phyloP scores from a whole-genome alignment of 306 rosid genomes.

The Begonia peltatifolia region DNA sequence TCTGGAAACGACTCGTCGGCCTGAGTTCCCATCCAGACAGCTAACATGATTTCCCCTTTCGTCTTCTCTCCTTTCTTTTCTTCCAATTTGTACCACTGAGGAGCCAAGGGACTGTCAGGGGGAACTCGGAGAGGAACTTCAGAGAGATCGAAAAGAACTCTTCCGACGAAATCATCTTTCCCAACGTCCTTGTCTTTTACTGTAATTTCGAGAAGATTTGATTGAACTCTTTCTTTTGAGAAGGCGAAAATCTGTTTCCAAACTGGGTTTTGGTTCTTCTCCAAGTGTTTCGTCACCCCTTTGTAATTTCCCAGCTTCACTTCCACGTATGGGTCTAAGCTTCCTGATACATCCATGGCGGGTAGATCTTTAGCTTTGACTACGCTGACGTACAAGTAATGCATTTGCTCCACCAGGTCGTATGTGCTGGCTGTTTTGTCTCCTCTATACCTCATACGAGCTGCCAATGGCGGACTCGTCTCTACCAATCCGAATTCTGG shows the following conservation, averaged over 20 bases:
- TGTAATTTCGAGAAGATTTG: conserved; percentile 58
- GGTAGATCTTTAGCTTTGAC: conserved; percentile 89
- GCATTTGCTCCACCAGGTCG: conserved; percentile 88
- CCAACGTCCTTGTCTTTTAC: conserved; percentile 72
- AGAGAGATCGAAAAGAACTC: conserved; percentile 34
- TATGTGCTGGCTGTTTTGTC: conserved; percentile 70
- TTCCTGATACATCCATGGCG: conserved; percentile 72
- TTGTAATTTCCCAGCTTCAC: conserved; percentile 85
- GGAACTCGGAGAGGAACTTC: conserved; percentile 68
- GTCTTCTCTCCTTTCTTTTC: conserved; percentile 47
- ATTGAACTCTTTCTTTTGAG: conserved; percentile 60
- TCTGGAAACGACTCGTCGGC: conserved; percentile 89
- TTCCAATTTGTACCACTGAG: conserved; percentile 81
- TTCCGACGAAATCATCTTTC: conserved; percentile 90
- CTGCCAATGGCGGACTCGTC: conserved; percentile 83
- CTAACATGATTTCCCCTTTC: conserved; percentile 80
- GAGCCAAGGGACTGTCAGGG: conserved; percentile 97
- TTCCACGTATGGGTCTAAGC: conserved; percentile 90
- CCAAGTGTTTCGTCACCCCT: conserved; percentile 62
- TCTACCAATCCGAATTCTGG: conserved; percentile 69
- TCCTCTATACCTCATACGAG: conserved; percentile 36
- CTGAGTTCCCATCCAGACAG: conserved; percentile 96
- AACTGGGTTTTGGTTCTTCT: conserved; percentile 74
- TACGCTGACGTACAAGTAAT: conserved; percentile 73
- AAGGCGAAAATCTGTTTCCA: conserved; percentile 92